A percentile compares a stretch with the other conserved stretches of the same genome.
Evolutionary conservation across 495 filamentous ascomycete species (phyloP).

Genomic region (Trichodelitschia bisporula): DNA sequence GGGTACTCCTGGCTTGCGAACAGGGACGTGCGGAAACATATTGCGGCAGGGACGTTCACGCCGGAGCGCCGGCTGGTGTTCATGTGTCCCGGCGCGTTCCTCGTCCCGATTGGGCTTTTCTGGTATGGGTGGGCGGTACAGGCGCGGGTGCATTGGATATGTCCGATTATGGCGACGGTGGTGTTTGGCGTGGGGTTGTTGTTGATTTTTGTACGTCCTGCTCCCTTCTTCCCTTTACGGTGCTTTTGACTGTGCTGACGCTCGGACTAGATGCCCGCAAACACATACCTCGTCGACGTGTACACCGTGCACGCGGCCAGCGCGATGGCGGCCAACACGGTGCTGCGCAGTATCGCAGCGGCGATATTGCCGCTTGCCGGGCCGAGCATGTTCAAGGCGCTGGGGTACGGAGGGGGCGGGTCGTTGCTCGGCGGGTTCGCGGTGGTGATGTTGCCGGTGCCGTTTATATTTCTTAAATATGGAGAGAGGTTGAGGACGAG

Average conservation of each 20-base stretch:
- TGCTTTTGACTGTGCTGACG: background rate
- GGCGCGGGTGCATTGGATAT: conserved; percentile 11
- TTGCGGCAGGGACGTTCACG: conserved; percentile 6
- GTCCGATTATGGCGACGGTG: conserved; percentile 10
- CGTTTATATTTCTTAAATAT: conserved; percentile 25
- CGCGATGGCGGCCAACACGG: conserved; percentile 12
- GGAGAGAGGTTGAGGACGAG: conserved; percentile 19
- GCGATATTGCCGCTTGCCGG: conserved; percentile 9
- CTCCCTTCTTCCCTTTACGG: background rate
- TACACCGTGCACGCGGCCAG: conserved; percentile 10
- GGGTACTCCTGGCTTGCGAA: conserved; percentile 9
- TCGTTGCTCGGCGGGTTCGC: conserved; percentile 6
- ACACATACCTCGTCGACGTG: conserved; percentile 12
- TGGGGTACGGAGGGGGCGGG: conserved; percentile 10
- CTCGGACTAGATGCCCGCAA: conserved; percentile 9
- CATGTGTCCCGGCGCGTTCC: conserved; percentile 8
- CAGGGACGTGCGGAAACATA: conserved; percentile 5
- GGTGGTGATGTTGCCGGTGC: conserved; percentile 21
- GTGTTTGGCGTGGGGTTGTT: conserved; percentile 13
- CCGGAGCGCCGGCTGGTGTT: conserved; percentile 14
- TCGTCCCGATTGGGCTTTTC: conserved; percentile 13
- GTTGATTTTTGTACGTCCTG: conserved; percentile 9
- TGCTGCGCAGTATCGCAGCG: conserved; percentile 6
- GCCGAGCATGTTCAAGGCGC: conserved; percentile 3
- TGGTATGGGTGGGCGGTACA: conserved; percentile 15